Percentiles rank a stretch among this genome's conserved stretches.
Evolutionary conservation across 441 rosid genomes (phyloP).

Genomic region (Pelargonium myrrhifolium): DNA sequence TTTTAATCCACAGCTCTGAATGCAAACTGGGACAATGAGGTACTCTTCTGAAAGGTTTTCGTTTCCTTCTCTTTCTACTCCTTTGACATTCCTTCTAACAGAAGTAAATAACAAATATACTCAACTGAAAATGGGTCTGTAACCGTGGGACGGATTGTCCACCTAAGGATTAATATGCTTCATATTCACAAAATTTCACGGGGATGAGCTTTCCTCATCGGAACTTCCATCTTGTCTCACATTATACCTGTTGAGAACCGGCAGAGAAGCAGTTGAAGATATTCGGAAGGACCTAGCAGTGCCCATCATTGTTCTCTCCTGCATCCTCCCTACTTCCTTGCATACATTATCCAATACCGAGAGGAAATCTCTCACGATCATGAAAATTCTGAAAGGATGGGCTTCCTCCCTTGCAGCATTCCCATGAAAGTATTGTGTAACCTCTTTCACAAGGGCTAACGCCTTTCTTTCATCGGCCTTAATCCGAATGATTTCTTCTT

Average conservation of each 20-base stretch:
- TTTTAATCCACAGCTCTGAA: no score
- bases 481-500: conserved; percentile 61
- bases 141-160: conserved; percentile 11
- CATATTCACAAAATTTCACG: conserved; percentile 36
- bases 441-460: conserved; percentile 71
- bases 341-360: conserved; percentile 77
- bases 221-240: conserved; percentile 62
- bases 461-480: conserved; percentile 69
- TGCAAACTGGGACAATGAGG: no score
- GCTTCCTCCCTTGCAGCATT: conserved; percentile 85
- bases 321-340: conserved; percentile 84
- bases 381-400: conserved; percentile 85
- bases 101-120: conserved; percentile 7
- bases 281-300: conserved; percentile 80
- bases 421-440: conserved; percentile 85
- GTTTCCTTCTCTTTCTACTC: conserved; percentile 16
- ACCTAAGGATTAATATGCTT: background rate
- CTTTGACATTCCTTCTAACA: conserved; percentile 15
- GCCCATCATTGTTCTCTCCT: conserved; percentile 67
- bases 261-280: conserved; percentile 62
- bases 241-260: conserved; percentile 72
- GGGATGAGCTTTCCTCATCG: conserved; percentile 73
- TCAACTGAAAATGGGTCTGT: conserved; percentile 18
- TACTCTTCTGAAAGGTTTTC: background rate
- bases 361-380: conserved; percentile 88